Evolutionary conservation across 148 eudicot species (phyloP), one percentile per base, ranked within the genome.

Genomic region (Spergularia marina): DNA sequence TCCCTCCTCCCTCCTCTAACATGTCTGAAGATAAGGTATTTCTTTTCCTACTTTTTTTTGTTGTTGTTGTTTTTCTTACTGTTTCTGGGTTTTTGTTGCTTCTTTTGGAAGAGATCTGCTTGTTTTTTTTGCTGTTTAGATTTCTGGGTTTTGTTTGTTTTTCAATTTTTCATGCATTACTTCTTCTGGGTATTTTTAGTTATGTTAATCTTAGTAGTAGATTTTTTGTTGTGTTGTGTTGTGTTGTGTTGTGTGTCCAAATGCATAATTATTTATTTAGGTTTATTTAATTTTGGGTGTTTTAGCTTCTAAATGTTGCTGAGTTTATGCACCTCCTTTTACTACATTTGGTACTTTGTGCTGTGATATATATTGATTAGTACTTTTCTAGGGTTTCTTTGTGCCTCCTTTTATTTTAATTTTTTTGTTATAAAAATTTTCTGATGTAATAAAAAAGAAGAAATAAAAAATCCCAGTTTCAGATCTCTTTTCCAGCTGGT

Each of bases 21-120:
- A 76, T 83, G 79, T 60, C 89, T 70, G 74, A 75, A 65, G 87
- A 89, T 62, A 89, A 85, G 90, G 90, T 86, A 13, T 7, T 54
- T 63, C 64, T 53, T 61, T 30, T 34, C 60, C 17, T 25, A 10
- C 36, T 36, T 5, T 2, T 21, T 41, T 10, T 71, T 12, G 2
- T 23, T 30, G 36, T 30, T 23, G 25, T 4, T 20, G 49, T 61
- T 61, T 17, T 72, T 11, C 1, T 30, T 30, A 30, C 36, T 30
- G 36, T 13, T 65, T 52, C 14, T 30, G 34, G 7, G 20, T 21
- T 3, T 44, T 44, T 30, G 36, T 30, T 64, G 0, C 21, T 68
- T 70, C 53, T 8, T 70, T 20, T 30, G 25, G 6, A 44, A 49
- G 20, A 59, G 36, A 63, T 63, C 54, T 59, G 7, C 36, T 67